These are phyloP conservation scores for Tetracladium setigerum DNA, from an alignment of 495 filamentous ascomycete species.

Conservation along the genomic window DNA sequence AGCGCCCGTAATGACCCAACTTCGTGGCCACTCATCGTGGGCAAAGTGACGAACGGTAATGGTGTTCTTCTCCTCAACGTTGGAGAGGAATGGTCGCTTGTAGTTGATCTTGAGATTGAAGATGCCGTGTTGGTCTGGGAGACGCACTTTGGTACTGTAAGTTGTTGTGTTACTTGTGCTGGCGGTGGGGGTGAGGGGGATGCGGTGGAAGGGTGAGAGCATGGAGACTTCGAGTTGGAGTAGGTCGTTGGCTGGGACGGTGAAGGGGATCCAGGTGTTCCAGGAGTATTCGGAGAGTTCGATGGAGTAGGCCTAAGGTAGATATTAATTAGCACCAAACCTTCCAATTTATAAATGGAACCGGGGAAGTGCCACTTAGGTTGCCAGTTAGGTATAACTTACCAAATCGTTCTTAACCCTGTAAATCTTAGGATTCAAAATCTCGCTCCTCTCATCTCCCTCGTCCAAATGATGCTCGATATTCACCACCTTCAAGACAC, in stretches of 20 bases:
- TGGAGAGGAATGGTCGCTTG: constrained; percentile 85
- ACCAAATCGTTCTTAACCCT: constrained; percentile 96
- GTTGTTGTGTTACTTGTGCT: constrained; percentile 60
- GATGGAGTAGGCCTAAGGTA: constrained; percentile 69
- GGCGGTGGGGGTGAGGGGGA: constrained; percentile 47
- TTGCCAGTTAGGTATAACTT: constrained; percentile 29
- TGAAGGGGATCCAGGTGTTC: constrained; percentile 66
- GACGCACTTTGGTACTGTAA: constrained; percentile 67
- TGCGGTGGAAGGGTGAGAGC: constrained; percentile 97
- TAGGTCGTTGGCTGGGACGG: constrained; percentile 55
- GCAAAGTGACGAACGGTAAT: constrained; percentile 94
- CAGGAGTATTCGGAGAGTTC: constrained; percentile 76
- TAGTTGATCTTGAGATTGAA: constrained; percentile 97
- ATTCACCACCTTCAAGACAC: constrained; percentile 78
- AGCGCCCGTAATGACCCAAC: constrained; percentile 79
- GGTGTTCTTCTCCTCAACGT: constrained; percentile 88
- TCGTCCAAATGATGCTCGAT: constrained; percentile 73
- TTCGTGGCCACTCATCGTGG: constrained; percentile 91
- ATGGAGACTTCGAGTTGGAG: constrained; percentile 96
- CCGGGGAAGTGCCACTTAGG: constrained; percentile 1
- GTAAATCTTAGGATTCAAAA: constrained; percentile 80
- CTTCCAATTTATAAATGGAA: neutral
- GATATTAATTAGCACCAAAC: neutral
- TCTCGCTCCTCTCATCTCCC: constrained; percentile 40
- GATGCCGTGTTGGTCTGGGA: constrained; percentile 95